Evolutionary conservation across 2,329 filamentous ascomycete genomes (phyloP).

Genomic region (Boeremia lycopersici): DNA sequence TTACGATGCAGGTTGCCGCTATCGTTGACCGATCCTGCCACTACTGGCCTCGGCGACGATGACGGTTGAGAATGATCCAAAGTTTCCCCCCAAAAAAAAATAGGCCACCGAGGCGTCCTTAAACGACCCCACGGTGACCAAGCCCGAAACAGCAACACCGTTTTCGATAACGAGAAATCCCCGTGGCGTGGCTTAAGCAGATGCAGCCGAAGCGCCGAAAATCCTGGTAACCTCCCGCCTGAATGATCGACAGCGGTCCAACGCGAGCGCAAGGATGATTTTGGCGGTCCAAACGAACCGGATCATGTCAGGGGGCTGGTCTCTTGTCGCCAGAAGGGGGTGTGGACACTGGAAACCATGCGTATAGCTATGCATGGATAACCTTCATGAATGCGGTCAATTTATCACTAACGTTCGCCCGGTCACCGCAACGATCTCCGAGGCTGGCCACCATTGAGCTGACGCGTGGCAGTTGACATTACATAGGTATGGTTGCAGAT

Average conservation of each 20-base stretch:
- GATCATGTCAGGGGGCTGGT: slow-evolving; percentile 41
- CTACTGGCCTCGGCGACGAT: slow-evolving; percentile 16
- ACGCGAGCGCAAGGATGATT: slow-evolving; percentile 36
- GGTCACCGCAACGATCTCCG: slow-evolving; percentile 26
- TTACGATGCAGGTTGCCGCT: slow-evolving; percentile 19
- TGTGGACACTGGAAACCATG: slow-evolving; percentile 24
- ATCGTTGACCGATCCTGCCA: slow-evolving; percentile 17
- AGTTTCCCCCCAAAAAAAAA: neutral
- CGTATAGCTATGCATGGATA: slow-evolving; percentile 30
- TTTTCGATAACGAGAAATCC: slow-evolving; percentile 46
- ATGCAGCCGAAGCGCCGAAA: slow-evolving; percentile 46
- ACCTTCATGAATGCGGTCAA: slow-evolving; percentile 19
- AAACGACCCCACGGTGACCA: slow-evolving; percentile 41
- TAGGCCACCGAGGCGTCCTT: slow-evolving; percentile 19
- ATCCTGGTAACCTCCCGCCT: slow-evolving; percentile 43
- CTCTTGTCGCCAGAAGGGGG: slow-evolving; percentile 37
- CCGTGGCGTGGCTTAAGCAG: slow-evolving; percentile 41
- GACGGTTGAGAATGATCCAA: slow-evolving; percentile 17
- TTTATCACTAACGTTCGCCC: slow-evolving; percentile 27
- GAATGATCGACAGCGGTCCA: slow-evolving; percentile 46
- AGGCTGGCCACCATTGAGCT: slow-evolving; percentile 22
- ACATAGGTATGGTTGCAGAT: neutral
- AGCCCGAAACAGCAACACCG: slow-evolving; percentile 39
- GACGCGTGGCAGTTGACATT: slow-evolving; percentile 18
- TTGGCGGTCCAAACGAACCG: slow-evolving; percentile 36